Conservation (phyloP, 2,329 filamentous ascomycete genomes). For the Diaporthe caulivora region DNA sequence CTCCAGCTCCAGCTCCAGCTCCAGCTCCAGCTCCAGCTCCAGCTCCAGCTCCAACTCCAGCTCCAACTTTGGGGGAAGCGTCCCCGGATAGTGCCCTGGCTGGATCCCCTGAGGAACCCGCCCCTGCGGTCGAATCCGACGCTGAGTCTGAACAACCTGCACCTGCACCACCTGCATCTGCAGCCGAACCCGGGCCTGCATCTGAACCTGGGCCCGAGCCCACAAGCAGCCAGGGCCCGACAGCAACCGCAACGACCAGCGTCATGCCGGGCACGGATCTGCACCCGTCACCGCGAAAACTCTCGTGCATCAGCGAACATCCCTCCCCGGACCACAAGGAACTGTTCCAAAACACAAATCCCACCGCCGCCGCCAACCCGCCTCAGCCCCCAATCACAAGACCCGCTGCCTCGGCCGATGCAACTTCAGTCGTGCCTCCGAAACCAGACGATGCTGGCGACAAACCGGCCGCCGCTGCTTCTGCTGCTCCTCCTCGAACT, state of each 20-base stretch:
- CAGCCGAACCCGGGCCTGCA: constrained; percentile 31
- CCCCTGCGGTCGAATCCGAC: constrained; percentile 31
- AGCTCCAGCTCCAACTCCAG: not conserved
- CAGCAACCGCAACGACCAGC: constrained; percentile 36
- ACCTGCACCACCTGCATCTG: constrained; percentile 13
- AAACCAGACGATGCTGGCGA: constrained; percentile 33
- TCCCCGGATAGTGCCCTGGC: constrained; percentile 14
- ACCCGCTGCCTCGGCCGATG: constrained; percentile 4
- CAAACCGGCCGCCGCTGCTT: constrained; percentile 40
- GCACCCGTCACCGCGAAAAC: constrained; percentile 44
- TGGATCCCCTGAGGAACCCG: constrained; percentile 3
- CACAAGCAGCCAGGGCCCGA: constrained; percentile 41
- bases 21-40: not conserved
- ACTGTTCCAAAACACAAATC: not conserved
- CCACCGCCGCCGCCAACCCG: constrained; percentile 28
- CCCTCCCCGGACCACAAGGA: constrained; percentile 41
- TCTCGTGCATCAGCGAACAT: constrained; percentile 52
- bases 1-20: constrained; percentile 1
- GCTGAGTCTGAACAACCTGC: constrained; percentile 1
- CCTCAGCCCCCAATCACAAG: constrained; percentile 35
- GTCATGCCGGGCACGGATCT: constrained; percentile 51
- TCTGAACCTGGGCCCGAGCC: not conserved
- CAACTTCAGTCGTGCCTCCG: constrained; percentile 6
- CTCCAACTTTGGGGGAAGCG: not conserved
- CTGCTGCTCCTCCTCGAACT: constrained; percentile 42